Percentiles rank a stretch among this genome's conserved stretches.
These are phyloP conservation scores for Lodderomyces beijingensis DNA, from an alignment of 1,139 yeast genomes.

Conservation along the genomic window DNA sequence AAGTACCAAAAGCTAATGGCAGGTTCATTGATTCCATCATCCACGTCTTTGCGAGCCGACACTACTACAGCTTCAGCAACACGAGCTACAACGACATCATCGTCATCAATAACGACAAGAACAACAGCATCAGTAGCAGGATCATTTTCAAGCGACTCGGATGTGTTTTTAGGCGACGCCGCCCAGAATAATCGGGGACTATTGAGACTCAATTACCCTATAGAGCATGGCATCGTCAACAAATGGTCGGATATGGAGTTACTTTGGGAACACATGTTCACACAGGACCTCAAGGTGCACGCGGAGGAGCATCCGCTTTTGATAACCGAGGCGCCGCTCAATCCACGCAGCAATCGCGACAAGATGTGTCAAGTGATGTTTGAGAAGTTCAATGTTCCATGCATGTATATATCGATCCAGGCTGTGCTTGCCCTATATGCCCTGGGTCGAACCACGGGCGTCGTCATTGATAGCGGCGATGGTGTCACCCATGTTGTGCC, in stretches of 20 bases:
- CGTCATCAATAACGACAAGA: constrained; percentile 5
- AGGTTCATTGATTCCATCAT: constrained; percentile 66
- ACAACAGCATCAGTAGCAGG: too few relatives aligned
- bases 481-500: constrained; percentile 90
- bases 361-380: constrained; percentile 72
- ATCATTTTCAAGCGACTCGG: constrained; percentile 19
- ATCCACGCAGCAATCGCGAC: constrained; percentile 69
- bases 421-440: constrained; percentile 86
- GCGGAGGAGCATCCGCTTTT: constrained; percentile 58
- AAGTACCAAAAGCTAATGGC: constrained; percentile 86
- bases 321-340: constrained; percentile 86
- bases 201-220: constrained; percentile 63
- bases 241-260: constrained; percentile 87
- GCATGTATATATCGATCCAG: constrained; percentile 76
- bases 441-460: constrained; percentile 86
- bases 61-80: constrained; percentile 34
- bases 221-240: constrained; percentile 75
- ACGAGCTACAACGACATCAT: constrained; percentile 11
- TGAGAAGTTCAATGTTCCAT: constrained; percentile 84
- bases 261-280: constrained; percentile 64
- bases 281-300: constrained; percentile 50
- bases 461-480: constrained; percentile 86
- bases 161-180: constrained; percentile 62
- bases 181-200: constrained; percentile 80
- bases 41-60: too few relatives aligned